Base-by-base conservation (phyloP, 768 basidiomycete species). In the Gyrodon lividus region DNA sequence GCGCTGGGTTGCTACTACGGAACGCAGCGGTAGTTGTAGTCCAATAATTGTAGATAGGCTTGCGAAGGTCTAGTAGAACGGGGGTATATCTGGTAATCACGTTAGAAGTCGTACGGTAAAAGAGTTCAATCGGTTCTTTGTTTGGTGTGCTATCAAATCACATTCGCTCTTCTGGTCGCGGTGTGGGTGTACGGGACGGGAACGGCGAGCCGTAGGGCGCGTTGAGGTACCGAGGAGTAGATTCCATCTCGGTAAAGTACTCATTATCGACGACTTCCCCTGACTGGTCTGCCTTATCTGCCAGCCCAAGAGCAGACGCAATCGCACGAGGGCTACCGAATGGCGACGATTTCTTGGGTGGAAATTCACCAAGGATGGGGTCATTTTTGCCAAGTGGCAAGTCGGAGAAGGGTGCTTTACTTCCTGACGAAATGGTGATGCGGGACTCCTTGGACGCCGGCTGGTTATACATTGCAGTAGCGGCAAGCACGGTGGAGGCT, bases 381-480 rank as follows among this genome's bases (percentile, higher is more conserved):
- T 77, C 78, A 52, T 77, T 74, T 41, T 76, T 69, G 44, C 72
- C 69, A 40, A 81, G 62, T 7, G 81, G 76, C 1, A 77, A 68
- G 37, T 72, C 74, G 5, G 79, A 68, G 51, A 70, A 75, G 4
- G 73, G 67, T n/a, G 65, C 64, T 31, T 66, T 58, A 20, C 61
- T 47, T 42, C 70, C 72, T n/a, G 62, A 67, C 10, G 72, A 71
- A 13, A 52, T 58, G 51, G 66, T 59, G 26, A 70, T 55, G 40
- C 63, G 60, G 5, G 72, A 54, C 50, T 77, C 77, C 53, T 65
- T 68, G 20, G 74, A 58, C 46, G 48, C 14, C 2, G 86, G 87
- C 59, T 87, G 86, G 71, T 98, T 98, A 78, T 98, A 99, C 79
- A 96, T 84, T 80, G 88, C 94, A 5, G 96, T 99, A 13, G 94